phyloP scores from a whole-genome alignment of 208 protist genomes.

The Balamuthia mandrillaris region DNA sequence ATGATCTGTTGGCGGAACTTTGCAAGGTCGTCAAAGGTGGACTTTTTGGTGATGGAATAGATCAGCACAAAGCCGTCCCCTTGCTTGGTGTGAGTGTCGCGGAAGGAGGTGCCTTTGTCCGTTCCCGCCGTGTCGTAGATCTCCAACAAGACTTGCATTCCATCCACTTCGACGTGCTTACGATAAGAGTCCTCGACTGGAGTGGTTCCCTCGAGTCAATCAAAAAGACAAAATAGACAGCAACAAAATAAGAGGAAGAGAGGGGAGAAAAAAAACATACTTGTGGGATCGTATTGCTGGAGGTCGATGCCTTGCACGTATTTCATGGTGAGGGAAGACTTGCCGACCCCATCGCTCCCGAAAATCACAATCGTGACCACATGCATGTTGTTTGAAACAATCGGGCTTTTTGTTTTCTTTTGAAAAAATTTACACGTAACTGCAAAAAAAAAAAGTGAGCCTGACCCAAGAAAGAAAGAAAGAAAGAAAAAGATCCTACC shows the following conservation, averaged over 20 bases:
- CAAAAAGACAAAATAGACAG: too few relatives aligned
- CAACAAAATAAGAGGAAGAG: too few relatives aligned
- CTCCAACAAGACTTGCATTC: constrained; percentile 73
- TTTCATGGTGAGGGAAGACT: constrained; percentile 44
- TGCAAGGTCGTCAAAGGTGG: too few relatives aligned
- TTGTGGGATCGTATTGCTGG: constrained; percentile 51
- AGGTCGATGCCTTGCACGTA: constrained; percentile 48
- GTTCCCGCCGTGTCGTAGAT: constrained; percentile 68
- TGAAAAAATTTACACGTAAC: too few relatives aligned
- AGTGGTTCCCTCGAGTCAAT: too few relatives aligned
- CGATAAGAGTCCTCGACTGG: constrained; percentile 43
- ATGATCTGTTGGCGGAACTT: too few relatives aligned
- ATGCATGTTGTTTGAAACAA: too few relatives aligned
- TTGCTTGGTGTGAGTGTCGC: not conserved
- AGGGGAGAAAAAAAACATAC: too few relatives aligned
- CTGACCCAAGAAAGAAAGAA: too few relatives aligned
- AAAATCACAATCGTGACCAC: constrained; percentile 55
- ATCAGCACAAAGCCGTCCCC: not conserved
- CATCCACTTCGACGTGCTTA: constrained; percentile 72
- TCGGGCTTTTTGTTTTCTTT: too few relatives aligned
- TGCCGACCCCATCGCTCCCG: constrained; percentile 56
- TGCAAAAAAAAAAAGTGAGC: too few relatives aligned
- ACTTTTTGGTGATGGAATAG: constrained; percentile 66
- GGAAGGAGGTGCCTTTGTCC: not conserved
- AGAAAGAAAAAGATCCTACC: too few relatives aligned